Conservation (phyloP, 805 yeast species). For the Schwanniomyces polymorphus region DNA sequence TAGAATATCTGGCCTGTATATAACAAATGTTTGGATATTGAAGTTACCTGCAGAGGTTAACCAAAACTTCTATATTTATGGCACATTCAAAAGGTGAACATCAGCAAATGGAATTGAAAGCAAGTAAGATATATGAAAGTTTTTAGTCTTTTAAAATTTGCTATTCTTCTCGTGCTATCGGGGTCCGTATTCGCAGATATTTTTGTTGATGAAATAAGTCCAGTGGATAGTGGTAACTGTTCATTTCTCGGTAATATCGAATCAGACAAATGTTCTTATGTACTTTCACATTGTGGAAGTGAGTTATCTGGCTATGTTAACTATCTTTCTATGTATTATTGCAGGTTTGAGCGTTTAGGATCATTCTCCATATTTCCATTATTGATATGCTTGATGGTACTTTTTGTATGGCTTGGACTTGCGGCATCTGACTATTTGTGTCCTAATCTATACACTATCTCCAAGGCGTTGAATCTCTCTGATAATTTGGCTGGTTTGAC, state of each 20-base stretch:
- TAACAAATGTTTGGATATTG: background rate
- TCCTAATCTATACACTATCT: conserved; percentile 71
- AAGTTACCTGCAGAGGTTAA: background rate
- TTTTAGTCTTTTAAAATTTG: background rate
- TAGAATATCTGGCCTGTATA: background rate
- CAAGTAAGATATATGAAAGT: background rate
- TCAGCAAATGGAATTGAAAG: too few relatives aligned
- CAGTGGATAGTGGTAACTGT: conserved; percentile 3
- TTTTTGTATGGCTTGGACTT: conserved; percentile 67
- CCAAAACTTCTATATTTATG: background rate
- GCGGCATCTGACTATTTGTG: conserved; percentile 82
- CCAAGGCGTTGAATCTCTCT: conserved; percentile 60
- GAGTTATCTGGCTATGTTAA: conserved; percentile 34
- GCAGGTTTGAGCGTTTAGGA: conserved; percentile 12
- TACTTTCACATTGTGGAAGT: conserved; percentile 29
- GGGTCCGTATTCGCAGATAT: background rate
- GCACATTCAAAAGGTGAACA: background rate
- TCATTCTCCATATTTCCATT: conserved; percentile 15
- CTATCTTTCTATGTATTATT: conserved; percentile 37
- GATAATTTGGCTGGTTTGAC: conserved; percentile 86
- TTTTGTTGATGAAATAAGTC: background rate
- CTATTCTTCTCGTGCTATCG: background rate
- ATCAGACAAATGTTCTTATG: conserved; percentile 38
- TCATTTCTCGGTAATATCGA: conserved; percentile 1
- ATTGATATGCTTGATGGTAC: conserved; percentile 27